Percentiles rank a stretch among this genome's conserved stretches.
Conservation (phyloP, 495 filamentous ascomycete genomes). For the Tuber calosporum region DNA sequence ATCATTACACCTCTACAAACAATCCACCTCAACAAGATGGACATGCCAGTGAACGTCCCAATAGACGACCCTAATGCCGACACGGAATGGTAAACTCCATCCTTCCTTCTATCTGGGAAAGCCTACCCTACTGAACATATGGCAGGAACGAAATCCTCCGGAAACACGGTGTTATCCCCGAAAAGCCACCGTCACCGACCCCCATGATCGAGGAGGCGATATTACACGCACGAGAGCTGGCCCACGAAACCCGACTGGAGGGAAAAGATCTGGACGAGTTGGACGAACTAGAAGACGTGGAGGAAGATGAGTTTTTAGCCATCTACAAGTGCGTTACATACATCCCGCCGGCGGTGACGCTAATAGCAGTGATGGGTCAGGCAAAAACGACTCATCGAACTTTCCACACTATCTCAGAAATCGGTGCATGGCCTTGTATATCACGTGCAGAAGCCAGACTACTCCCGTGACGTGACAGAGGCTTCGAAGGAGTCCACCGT, state of each 20-base stretch:
- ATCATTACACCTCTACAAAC: conserved; percentile 22
- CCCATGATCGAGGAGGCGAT: conserved; percentile 95
- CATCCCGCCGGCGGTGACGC: neutral
- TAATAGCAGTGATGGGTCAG: conserved; percentile 42
- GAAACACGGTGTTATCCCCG: conserved; percentile 89
- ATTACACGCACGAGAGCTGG: conserved; percentile 65
- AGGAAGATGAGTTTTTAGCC: conserved; percentile 84
- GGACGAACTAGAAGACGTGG: conserved; percentile 78
- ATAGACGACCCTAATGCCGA: conserved; percentile 94
- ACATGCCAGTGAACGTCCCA: conserved; percentile 54
- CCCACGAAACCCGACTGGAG: conserved; percentile 84
- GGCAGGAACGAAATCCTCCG: conserved; percentile 96
- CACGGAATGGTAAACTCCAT: conserved; percentile 74
- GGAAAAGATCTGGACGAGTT: conserved; percentile 91
- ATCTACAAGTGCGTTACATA: conserved; percentile 57
- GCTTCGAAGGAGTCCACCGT: conserved; percentile 69
- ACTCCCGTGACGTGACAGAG: conserved; percentile 84
- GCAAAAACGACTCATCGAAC: conserved; percentile 73
- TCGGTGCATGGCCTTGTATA: conserved; percentile 83
- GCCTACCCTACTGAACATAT: neutral
- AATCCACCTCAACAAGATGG: conserved; percentile 25
- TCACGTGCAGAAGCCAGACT: conserved; percentile 88
- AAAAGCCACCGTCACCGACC: conserved; percentile 89
- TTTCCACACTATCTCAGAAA: conserved; percentile 63
- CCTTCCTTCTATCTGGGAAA: neutral